A percentile compares a stretch with the other conserved stretches of the same genome.
phyloP scores from a whole-genome alignment of 2,329 filamentous ascomycete genomes.

The Chrysoporthe austroafricana region DNA sequence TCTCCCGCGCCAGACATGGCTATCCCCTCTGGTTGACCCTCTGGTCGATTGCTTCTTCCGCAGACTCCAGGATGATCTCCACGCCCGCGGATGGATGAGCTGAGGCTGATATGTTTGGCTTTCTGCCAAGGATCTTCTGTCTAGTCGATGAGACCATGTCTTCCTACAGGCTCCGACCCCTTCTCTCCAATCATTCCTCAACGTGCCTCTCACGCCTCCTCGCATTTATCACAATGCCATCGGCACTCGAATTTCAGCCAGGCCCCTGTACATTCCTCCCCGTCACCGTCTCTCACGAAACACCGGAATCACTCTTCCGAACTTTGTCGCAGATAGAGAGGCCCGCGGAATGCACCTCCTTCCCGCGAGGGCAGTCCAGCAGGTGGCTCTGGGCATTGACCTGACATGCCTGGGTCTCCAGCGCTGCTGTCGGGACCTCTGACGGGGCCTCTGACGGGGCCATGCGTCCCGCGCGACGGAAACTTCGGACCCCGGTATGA shows the following conservation, averaged over 20 bases:
- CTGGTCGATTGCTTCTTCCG: background rate
- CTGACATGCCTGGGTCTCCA: background rate
- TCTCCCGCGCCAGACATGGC: constrained; percentile 11
- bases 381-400: background rate
- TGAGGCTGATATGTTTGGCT: constrained; percentile 14
- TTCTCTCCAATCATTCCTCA: constrained; percentile 25
- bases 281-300: background rate
- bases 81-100: background rate
- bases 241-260: background rate
- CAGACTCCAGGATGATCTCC: background rate
- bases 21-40: background rate
- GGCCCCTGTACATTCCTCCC: background rate
- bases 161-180: constrained; percentile 11
- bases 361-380: background rate
- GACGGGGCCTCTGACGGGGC: background rate
- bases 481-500: background rate
- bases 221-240: constrained; percentile 9
- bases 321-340: background rate
- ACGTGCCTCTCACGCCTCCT: constrained; percentile 22
- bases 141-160: constrained; percentile 10
- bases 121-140: constrained; percentile 16
- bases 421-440: background rate
- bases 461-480: background rate
- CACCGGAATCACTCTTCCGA: constrained; percentile 8
- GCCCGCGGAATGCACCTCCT: background rate